Evolutionary conservation across 495 filamentous ascomycete genomes (phyloP).

Genomic region (Tuber indicum): DNA sequence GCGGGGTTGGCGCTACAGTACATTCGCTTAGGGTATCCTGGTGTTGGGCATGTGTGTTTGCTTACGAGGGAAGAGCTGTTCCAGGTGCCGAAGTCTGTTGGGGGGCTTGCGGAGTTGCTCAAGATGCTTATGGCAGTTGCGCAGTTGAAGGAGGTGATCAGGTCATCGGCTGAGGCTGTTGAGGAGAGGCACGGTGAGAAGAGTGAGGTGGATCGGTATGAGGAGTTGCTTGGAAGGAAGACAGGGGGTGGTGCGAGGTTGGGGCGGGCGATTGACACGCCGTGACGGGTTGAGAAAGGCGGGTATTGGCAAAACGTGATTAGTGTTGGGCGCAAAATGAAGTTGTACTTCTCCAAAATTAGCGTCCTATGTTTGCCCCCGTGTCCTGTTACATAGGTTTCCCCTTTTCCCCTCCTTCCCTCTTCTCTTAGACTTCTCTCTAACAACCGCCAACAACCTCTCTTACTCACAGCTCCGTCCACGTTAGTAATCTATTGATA

Average conservation of each 20-base stretch:
- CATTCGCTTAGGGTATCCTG: no score
- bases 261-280: slow-evolving; percentile 9
- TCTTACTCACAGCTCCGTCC: no score
- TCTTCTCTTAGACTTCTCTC: no score
- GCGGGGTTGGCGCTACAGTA: slow-evolving; percentile 26
- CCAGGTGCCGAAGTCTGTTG: slow-evolving; percentile 19
- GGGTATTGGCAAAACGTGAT: no score
- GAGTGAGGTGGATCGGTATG: not conserved
- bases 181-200: slow-evolving; percentile 5
- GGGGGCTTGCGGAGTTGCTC: slow-evolving; percentile 11
- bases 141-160: slow-evolving; percentile 28
- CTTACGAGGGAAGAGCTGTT: slow-evolving; percentile 22
- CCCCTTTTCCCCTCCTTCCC: no score
- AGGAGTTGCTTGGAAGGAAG: not conserved
- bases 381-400: no score
- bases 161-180: slow-evolving; percentile 16
- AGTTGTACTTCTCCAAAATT: no score
- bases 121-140: slow-evolving; percentile 15
- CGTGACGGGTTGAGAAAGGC: not conserved
- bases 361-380: no score
- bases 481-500: no score
- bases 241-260: not conserved
- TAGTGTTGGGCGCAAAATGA: no score
- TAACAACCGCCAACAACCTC: no score
- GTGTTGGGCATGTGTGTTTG: slow-evolving; percentile 7